Conservation (phyloP, 108 stramenopile species). For the Discostella stelligeroides region DNA sequence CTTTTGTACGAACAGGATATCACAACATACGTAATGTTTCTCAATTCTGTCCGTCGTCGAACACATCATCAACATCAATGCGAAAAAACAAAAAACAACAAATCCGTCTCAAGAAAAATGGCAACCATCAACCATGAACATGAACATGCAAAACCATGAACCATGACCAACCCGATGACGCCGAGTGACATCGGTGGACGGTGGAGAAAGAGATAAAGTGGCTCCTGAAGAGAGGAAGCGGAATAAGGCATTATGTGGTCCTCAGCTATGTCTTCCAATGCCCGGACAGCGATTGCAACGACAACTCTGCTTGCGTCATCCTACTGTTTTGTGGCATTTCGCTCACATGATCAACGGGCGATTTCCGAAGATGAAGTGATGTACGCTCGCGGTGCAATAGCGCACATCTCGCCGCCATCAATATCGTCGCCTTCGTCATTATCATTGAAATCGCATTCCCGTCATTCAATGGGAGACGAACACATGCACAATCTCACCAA, state of each 20-base stretch:
- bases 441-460: not conserved
- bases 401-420: slow-evolving; percentile 9
- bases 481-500: slow-evolving; percentile 19
- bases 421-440: not conserved
- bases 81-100: too few species aligned
- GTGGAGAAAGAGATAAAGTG: too few species aligned
- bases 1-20: too few species aligned
- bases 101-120: too few species aligned
- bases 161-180: not conserved
- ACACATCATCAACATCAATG: too few species aligned
- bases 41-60: too few species aligned
- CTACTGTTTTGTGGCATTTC: slow-evolving; percentile 18
- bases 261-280: not conserved
- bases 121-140: not conserved
- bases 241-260: not conserved
- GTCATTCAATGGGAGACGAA: not conserved
- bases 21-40: too few species aligned
- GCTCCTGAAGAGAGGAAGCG: not conserved
- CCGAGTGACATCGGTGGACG: too few species aligned
- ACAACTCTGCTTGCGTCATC: slow-evolving; percentile 4
- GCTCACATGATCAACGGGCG: slow-evolving; percentile 28
- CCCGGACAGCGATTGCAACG: not conserved
- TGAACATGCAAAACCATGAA: not conserved
- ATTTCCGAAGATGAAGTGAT: slow-evolving; percentile 18
- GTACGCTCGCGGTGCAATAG: slow-evolving; percentile 14